Conservation (phyloP, 345 rosid species). For the Salix dunnii region DNA sequence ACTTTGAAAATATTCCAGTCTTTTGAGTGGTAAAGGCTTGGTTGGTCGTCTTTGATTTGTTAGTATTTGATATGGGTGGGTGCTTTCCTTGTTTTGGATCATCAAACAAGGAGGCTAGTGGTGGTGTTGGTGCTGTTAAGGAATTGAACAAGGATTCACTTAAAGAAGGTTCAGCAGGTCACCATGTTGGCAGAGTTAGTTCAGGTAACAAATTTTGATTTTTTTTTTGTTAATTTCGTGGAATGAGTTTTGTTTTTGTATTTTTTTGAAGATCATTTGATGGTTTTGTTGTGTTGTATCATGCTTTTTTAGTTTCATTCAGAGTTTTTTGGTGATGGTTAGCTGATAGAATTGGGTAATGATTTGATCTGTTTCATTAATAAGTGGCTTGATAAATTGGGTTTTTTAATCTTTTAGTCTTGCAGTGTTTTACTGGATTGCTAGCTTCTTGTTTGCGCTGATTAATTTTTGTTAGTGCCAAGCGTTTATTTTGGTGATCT, state of each 20-base stretch:
- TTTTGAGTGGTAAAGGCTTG: constrained; percentile 22
- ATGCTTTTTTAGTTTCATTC: constrained; percentile 23
- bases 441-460: constrained; percentile 7
- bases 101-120: constrained; percentile 57
- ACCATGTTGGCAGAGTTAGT: constrained; percentile 51
- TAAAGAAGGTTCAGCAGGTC: constrained; percentile 64
- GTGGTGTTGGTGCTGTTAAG: constrained; percentile 39
- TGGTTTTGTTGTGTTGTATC: constrained; percentile 34
- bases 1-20: background rate
- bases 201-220: constrained; percentile 49
- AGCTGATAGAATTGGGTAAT: constrained; percentile 14
- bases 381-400: constrained; percentile 14
- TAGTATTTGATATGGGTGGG: constrained; percentile 83
- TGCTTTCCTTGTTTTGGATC: constrained; percentile 98
- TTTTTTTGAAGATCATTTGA: constrained; percentile 12
- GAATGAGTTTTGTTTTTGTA: background rate
- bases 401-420: background rate
- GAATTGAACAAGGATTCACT: constrained; percentile 67
- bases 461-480: constrained; percentile 11
- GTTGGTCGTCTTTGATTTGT: constrained; percentile 34
- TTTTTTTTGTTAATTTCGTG: background rate
- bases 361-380: constrained; percentile 42
- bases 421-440: constrained; percentile 15
- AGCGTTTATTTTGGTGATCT: constrained; percentile 39
- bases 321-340: constrained; percentile 23